Percentiles rank a stretch among this genome's conserved stretches.
Conservation (phyloP, 1,139 yeast species). For the Magnusiomyces ingens region DNA sequence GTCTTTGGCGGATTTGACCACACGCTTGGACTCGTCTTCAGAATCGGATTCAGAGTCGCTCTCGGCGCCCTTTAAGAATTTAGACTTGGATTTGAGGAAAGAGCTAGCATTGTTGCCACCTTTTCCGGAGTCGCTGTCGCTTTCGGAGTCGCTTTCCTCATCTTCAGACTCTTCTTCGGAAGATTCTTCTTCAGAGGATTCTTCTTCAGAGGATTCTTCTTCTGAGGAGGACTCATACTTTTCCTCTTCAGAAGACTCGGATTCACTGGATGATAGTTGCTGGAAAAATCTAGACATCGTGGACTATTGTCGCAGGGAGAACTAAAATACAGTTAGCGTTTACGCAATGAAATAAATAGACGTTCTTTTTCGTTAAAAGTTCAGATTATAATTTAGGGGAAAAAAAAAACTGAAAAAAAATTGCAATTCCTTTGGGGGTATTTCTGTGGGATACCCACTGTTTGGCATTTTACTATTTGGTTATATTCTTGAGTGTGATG, state of each 20-base stretch:
- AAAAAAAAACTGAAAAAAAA: background rate
- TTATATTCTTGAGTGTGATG: no score
- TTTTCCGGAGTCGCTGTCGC: conserved; percentile 39
- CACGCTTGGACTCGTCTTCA: conserved; percentile 59
- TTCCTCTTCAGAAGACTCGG: conserved; percentile 71
- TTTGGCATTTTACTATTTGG: background rate
- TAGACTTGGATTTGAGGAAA: conserved; percentile 51
- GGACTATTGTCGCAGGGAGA: background rate
- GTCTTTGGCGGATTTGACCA: conserved; percentile 90
- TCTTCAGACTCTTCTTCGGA: conserved; percentile 29
- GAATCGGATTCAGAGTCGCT: conserved; percentile 44
- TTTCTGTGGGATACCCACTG: background rate
- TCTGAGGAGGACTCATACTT: conserved; percentile 57
- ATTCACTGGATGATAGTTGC: conserved; percentile 45
- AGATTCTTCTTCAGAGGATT: conserved; percentile 22
- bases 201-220: conserved; percentile 26
- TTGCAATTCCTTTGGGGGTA: background rate
- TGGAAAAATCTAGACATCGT: conserved; percentile 73
- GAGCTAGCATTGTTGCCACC: conserved; percentile 40
- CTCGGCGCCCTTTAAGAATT: conserved; percentile 38
- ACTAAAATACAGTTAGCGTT: background rate
- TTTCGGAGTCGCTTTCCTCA: conserved; percentile 27
- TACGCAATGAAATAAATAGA: background rate
- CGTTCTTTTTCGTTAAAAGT: background rate
- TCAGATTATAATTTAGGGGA: background rate